Conservation (phyloP, 1,139 yeast genomes). For the Nadsonia commutata region DNA sequence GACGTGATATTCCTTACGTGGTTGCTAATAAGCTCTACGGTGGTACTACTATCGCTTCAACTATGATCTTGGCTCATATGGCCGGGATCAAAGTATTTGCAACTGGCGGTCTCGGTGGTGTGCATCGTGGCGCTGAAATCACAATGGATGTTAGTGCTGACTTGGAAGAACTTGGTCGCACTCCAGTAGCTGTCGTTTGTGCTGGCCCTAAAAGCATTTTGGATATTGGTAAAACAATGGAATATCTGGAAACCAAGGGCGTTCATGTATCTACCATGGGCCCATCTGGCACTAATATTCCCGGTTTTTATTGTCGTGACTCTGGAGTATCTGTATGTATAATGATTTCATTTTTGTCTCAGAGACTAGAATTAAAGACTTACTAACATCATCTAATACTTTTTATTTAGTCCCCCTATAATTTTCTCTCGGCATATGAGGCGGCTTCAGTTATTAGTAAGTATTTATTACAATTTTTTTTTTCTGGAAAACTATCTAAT, state of each 20-base stretch:
- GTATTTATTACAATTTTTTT: slow-evolving; percentile 8
- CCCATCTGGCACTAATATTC: slow-evolving; percentile 40
- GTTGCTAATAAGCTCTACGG: slow-evolving; percentile 54
- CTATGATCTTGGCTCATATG: slow-evolving; percentile 63
- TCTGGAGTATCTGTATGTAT: slow-evolving; percentile 38
- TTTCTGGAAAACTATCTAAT: slow-evolving; percentile 6
- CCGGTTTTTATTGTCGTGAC: slow-evolving; percentile 71
- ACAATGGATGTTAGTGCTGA: slow-evolving; percentile 83
- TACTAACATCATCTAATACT: slow-evolving; percentile 1
- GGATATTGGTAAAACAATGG: slow-evolving; percentile 71
- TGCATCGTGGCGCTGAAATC: slow-evolving; percentile 60
- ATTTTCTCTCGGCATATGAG: slow-evolving; percentile 34
- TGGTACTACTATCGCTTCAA: slow-evolving; percentile 83
- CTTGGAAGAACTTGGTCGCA: slow-evolving; percentile 66
- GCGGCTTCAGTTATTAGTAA: slow-evolving; percentile 50
- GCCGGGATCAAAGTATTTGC: slow-evolving; percentile 81
- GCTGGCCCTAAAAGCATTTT: slow-evolving; percentile 83
- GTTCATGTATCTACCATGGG: slow-evolving; percentile 38
- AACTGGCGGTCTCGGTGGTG: slow-evolving; percentile 92
- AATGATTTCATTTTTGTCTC: neutral
- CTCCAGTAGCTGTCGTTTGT: slow-evolving; percentile 79
- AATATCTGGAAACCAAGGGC: slow-evolving; percentile 80
- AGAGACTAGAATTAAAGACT: neutral
- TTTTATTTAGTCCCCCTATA: slow-evolving; percentile 40
- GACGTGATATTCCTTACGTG: slow-evolving; percentile 67